Conservation (phyloP, 257 asterid species). For the Verbena officinalis region DNA sequence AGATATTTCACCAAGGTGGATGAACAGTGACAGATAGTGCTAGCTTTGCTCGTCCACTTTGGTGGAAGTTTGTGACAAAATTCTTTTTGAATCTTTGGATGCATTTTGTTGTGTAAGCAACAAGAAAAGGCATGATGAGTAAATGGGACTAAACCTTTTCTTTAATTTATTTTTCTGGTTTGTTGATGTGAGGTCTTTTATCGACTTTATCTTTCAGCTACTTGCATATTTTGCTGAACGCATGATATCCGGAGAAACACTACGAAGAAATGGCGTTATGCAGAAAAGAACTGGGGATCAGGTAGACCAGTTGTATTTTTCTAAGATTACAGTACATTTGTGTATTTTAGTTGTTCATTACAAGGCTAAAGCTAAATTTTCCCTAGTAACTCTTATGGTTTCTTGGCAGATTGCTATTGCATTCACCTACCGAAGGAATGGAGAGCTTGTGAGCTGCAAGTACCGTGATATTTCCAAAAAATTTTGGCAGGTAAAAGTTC, state of each 20-base stretch:
- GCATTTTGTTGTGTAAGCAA: neutral
- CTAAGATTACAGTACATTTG: conserved; percentile 2
- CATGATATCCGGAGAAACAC: conserved; percentile 87
- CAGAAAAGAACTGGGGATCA: conserved; percentile 65
- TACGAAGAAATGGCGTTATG: conserved; percentile 84
- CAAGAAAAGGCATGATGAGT: neutral
- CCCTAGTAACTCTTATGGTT: conserved; percentile 10
- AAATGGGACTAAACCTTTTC: neutral
- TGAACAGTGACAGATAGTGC: neutral
- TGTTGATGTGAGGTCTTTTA: neutral
- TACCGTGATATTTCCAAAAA: conserved; percentile 69
- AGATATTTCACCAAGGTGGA: neutral
- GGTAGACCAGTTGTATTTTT: conserved; percentile 41
- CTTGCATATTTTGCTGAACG: conserved; percentile 77
- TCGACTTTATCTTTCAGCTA: conserved; percentile 49
- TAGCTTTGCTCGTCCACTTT: conserved; percentile 2
- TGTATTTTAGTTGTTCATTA: conserved; percentile 4
- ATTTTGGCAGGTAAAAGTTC: conserved; percentile 86
- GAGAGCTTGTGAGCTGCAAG: conserved; percentile 83
- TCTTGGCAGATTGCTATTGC: conserved; percentile 72
- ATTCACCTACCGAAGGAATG: conserved; percentile 76
- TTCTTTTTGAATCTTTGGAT: neutral
- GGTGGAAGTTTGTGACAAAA: neutral
- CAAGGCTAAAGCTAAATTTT: neutral
- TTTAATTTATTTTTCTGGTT: neutral